A percentile compares a stretch with the other conserved stretches of the same genome.
Conservation (phyloP, 179 eudicot species). For the Heliamphora pulchella region DNA sequence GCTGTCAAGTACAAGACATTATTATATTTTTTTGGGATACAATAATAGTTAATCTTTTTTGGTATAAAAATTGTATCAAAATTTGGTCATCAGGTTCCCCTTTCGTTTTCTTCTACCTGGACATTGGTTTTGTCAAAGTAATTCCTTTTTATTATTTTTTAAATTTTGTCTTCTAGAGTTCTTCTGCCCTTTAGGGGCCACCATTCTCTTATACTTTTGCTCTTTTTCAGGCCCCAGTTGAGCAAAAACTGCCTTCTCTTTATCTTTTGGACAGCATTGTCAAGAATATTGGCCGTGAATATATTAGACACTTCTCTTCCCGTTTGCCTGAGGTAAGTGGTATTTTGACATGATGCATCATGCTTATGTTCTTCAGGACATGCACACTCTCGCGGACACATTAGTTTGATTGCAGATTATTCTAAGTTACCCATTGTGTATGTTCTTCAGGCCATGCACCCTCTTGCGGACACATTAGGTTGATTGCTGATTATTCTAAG, state of each 20-base stretch:
- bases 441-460: not conserved
- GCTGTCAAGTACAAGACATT: not conserved
- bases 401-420: not conserved
- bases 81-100: not conserved
- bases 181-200: not conserved
- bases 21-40: no score
- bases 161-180: not conserved
- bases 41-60: no score
- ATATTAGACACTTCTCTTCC: constrained; percentile 59
- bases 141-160: not conserved
- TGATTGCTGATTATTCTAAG: not conserved
- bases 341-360: constrained; percentile 1
- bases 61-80: no score
- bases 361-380: not conserved
- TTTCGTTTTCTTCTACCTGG: no score
- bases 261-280: constrained; percentile 96
- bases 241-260: constrained; percentile 79
- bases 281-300: constrained; percentile 89
- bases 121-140: not conserved
- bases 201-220: constrained; percentile 11
- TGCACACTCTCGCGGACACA: not conserved
- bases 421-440: not conserved
- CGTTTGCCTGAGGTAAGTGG: constrained; percentile 78
- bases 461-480: not conserved
- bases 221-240: constrained; percentile 65